Evolutionary conservation across 495 filamentous ascomycete genomes (phyloP), one percentile per base, ranked within the genome.

Genomic region (Penicillium canariense): DNA sequence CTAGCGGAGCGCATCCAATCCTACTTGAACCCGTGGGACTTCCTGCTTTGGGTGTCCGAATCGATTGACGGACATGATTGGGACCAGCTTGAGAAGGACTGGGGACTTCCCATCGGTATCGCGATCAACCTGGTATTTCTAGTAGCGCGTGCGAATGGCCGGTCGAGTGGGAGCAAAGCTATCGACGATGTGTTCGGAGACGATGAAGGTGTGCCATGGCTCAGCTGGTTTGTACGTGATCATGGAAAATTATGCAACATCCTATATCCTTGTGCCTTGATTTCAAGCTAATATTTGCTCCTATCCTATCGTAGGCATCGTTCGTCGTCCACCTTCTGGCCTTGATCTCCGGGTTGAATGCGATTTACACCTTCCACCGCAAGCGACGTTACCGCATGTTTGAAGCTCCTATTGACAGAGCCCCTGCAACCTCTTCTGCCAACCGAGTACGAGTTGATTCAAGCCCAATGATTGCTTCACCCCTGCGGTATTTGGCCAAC

Each of bases 381-480:
- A 88, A 86, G 62, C 85, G 91, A 38, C 84, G 87, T 56, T 98
- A 98, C 74, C 86, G 94, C 61, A 77, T 98, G 35, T 98, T 97
- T 69, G 93, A 97, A 69, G 81, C 81, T 48, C 81, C 88, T 7
- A 83, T 97, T 50, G 89, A 96, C 56, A 69, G 74, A 35, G 63
- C 78, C 2, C 93, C 88, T 3, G 77, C 81, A 34, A 97, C 93
- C 2, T 90, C 91, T 6, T 96, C 90, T 7, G 94, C 91, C 12
- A 89, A 85, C 43, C 87, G 94, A 26, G 94, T 97, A 27, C 86
- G 86, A 35, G 91, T 97, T 3, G 87, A 97, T 65, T 95, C 93
- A 0, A 89, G 89, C 2, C 93, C 93, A 0, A 78, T 83, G 48
- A 77, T 85, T 3, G 82, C 85, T 2, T 94, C 92, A 1, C 92